Evolutionary conservation across 169 alveolate genomes (phyloP).

Genomic region (Plasmodium berghei): DNA sequence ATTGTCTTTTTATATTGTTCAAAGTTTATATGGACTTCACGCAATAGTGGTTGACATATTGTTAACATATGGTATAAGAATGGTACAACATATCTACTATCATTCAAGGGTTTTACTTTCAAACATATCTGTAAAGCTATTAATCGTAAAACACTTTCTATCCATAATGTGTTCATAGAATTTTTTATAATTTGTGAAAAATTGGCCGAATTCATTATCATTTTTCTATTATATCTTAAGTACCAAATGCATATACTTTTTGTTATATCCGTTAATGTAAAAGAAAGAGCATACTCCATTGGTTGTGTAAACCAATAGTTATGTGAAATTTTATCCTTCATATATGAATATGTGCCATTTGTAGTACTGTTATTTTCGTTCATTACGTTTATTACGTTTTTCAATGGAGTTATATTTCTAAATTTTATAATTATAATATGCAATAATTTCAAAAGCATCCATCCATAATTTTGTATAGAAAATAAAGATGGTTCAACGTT

Average conservation of each 20-base stretch:
- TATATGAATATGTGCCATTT: background rate
- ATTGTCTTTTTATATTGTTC: slow-evolving; percentile 30
- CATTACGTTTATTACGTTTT: slow-evolving; percentile 27
- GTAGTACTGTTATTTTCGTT: slow-evolving; percentile 15
- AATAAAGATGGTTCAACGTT: slow-evolving; percentile 65
- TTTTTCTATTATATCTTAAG: slow-evolving; percentile 47
- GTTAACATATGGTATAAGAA: slow-evolving; percentile 80
- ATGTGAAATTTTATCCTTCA: slow-evolving; percentile 54
- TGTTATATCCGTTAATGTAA: slow-evolving; percentile 72
- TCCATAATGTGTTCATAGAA: slow-evolving; percentile 80
- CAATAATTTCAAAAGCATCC: slow-evolving; percentile 78
- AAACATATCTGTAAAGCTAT: slow-evolving; percentile 81
- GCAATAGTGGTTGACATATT: slow-evolving; percentile 74
- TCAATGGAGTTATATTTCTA: slow-evolving; percentile 67
- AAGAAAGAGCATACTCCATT: slow-evolving; percentile 55
- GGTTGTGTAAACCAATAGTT: slow-evolving; percentile 58
- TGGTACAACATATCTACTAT: slow-evolving; percentile 77
- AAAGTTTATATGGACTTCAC: slow-evolving; percentile 39
- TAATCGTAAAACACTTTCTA: slow-evolving; percentile 79
- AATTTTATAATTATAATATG: slow-evolving; percentile 75
- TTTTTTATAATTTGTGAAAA: slow-evolving; percentile 68
- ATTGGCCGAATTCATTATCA: slow-evolving; percentile 59
- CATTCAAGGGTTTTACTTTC: slow-evolving; percentile 77
- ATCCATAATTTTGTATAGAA: slow-evolving; percentile 81
- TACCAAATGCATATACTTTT: slow-evolving; percentile 75